Percentiles rank a stretch among this genome's conserved stretches.
phyloP scores from a whole-genome alignment of 2,329 filamentous ascomycete genomes.

The Colletotrichum sidae region DNA sequence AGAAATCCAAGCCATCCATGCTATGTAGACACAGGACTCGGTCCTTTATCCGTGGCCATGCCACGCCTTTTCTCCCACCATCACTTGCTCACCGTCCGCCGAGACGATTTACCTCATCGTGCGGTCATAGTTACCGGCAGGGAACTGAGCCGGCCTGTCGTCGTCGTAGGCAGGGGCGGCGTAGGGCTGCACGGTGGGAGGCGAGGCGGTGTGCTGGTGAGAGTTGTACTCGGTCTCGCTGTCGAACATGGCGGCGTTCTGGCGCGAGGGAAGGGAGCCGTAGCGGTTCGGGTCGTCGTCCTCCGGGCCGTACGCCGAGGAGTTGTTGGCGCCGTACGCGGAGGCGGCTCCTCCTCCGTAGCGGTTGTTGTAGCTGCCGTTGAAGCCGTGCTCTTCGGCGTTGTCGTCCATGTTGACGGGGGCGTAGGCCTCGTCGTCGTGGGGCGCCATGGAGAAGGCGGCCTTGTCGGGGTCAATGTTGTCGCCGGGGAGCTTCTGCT shows the following conservation, averaged over 20 bases:
- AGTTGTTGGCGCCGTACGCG: constrained; percentile 31
- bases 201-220: constrained; percentile 46
- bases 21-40: constrained; percentile 32
- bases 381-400: constrained; percentile 49
- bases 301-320: constrained; percentile 43
- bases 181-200: constrained; percentile 47
- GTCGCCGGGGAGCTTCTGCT: constrained; percentile 54
- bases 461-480: constrained; percentile 78
- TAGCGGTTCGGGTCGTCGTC: constrained; percentile 54
- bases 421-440: constrained; percentile 74
- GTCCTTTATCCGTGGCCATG: constrained; percentile 11
- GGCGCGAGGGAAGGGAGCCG: constrained; percentile 50
- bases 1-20: constrained; percentile 32
- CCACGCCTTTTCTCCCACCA: constrained; percentile 12
- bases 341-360: constrained; percentile 43
- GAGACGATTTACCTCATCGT: constrained; percentile 22
- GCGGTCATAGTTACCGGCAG: constrained; percentile 68
- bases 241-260: constrained; percentile 58
- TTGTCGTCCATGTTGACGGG: constrained; percentile 69
- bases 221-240: constrained; percentile 61
- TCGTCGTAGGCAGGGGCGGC: constrained; percentile 55
- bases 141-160: constrained; percentile 64
- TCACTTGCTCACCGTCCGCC: neutral
- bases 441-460: constrained; percentile 75
- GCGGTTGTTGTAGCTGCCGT: constrained; percentile 48